These are phyloP conservation scores for Solanum aculeatissimum DNA, from an alignment of 305 asterid species.

Conservation along the genomic window DNA sequence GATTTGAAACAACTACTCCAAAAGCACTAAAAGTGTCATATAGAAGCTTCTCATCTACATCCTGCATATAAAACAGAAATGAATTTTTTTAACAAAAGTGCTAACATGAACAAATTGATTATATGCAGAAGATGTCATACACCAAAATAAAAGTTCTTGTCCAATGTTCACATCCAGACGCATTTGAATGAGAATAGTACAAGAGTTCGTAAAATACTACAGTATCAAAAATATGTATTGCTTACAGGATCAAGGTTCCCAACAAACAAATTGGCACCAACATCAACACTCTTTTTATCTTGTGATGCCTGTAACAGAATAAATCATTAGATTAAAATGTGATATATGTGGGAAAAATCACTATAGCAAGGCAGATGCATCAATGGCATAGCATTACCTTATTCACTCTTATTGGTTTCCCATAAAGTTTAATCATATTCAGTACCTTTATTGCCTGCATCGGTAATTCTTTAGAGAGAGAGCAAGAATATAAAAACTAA, in stretches of 20 bases:
- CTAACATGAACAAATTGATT: background rate
- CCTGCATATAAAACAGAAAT: conserved; percentile 33
- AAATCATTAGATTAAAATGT: background rate
- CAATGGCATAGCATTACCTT: conserved; percentile 35
- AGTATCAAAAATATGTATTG: background rate
- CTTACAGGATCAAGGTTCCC: conserved; percentile 98
- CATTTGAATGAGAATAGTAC: background rate
- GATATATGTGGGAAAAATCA: background rate
- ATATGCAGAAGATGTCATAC: background rate
- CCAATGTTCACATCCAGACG: background rate
- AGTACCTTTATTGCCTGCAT: conserved; percentile 82
- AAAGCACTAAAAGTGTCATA: conserved; percentile 88
- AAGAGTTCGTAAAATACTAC: background rate
- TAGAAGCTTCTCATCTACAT: conserved; percentile 90
- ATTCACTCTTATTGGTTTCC: conserved; percentile 84
- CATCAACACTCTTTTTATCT: conserved; percentile 90
- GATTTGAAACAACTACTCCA: conserved; percentile 89
- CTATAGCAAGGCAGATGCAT: background rate
- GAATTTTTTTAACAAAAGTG: background rate
- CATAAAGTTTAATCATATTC: conserved; percentile 77
- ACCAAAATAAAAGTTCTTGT: background rate
- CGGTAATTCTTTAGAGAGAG: background rate
- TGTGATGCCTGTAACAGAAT: conserved; percentile 59
- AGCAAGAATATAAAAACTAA: background rate
- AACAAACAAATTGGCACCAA: conserved; percentile 90